These are phyloP conservation scores for Calonectria naviculata DNA, from an alignment of 2,329 filamentous ascomycete species.

Conservation along the genomic window DNA sequence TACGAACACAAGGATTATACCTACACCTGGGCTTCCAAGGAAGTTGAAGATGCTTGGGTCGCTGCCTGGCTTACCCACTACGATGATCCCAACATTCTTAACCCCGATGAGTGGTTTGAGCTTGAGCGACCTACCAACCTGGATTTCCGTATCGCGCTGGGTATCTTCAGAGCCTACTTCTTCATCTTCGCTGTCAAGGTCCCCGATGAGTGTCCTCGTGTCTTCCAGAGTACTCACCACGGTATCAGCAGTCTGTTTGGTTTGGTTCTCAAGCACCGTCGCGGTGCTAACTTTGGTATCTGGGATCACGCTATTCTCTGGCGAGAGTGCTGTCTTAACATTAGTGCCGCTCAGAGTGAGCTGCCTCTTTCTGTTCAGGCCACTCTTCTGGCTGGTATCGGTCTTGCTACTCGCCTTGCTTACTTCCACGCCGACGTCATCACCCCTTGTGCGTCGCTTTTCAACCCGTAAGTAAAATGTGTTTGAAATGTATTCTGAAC, in stretches of 20 bases:
- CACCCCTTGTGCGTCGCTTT: conserved; percentile 33
- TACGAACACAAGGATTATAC: conserved; percentile 32
- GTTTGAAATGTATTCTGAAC: background rate
- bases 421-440: conserved; percentile 36
- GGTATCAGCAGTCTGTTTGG: conserved; percentile 33
- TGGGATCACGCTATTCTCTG: conserved; percentile 35
- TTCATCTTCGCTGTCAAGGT: conserved; percentile 31
- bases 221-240: conserved; percentile 34
- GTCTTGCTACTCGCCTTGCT: conserved; percentile 30
- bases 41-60: conserved; percentile 24
- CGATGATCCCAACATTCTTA: conserved; percentile 25
- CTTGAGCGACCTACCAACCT: conserved; percentile 29
- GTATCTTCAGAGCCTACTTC: conserved; percentile 29
- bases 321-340: conserved; percentile 33
- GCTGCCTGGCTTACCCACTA: conserved; percentile 27
- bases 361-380: conserved; percentile 31
- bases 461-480: conserved; percentile 29
- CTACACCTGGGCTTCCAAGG: conserved; percentile 28
- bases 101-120: conserved; percentile 25
- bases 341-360: conserved; percentile 29
- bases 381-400: conserved; percentile 30
- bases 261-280: conserved; percentile 28
- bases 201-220: conserved; percentile 27
- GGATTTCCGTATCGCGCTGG: conserved; percentile 25
- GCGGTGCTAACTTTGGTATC: conserved; percentile 31